These are phyloP conservation scores for Dacryopinax spathularia DNA, from an alignment of 768 basidiomycete genomes.

Conservation along the genomic window DNA sequence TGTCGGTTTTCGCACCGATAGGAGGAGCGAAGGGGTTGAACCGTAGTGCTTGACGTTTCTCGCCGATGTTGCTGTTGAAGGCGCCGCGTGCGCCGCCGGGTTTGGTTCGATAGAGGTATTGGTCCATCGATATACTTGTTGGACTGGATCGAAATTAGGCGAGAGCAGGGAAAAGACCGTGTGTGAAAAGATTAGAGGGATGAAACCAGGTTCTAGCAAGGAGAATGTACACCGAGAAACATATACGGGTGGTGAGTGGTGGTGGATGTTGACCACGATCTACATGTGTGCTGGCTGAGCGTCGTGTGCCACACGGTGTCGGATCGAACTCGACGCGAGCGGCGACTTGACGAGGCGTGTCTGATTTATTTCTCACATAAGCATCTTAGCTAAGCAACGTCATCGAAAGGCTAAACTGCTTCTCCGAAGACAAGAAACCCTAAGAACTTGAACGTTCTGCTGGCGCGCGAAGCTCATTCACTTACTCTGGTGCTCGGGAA, in stretches of 20 bases:
- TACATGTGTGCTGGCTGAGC: background rate
- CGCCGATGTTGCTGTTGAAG: constrained; percentile 1
- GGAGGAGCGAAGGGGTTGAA: constrained; percentile 2
- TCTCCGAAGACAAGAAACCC: background rate
- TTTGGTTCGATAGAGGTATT: background rate
- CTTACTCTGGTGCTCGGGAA: background rate
- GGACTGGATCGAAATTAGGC: too few relatives aligned
- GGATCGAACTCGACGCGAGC: background rate
- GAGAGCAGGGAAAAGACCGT: background rate
- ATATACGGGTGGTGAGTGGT: background rate
- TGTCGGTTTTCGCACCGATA: background rate
- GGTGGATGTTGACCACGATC: background rate
- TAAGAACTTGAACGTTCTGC: background rate
- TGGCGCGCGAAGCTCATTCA: background rate
- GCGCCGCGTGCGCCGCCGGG: background rate
- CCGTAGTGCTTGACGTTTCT: background rate
- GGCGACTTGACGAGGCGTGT: background rate
- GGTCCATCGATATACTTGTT: background rate
- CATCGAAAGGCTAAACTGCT: background rate
- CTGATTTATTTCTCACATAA: background rate
- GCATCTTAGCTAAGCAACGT: background rate
- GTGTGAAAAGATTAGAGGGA: background rate
- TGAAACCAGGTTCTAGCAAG: background rate
- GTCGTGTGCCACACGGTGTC: background rate
- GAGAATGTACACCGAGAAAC: background rate